A percentile compares a stretch with the other conserved stretches of the same genome.
Evolutionary conservation across 768 basidiomycete species (phyloP).

Genomic region (Mycena sanguinolenta): DNA sequence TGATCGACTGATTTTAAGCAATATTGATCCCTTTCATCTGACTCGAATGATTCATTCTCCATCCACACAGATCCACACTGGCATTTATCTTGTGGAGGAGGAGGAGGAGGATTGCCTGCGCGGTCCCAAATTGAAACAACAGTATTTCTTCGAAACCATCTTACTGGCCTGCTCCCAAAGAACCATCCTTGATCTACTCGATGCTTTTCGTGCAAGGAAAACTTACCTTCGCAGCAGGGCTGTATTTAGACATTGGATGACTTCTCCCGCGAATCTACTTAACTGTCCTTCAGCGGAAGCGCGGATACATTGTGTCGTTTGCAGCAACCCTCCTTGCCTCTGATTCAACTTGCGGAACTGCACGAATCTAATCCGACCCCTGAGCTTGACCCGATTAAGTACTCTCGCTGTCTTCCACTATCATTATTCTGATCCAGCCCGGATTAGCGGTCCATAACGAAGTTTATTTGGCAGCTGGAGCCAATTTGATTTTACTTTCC

Average conservation of each 20-base stretch:
- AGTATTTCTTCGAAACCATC: too few relatives aligned
- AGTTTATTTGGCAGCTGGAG: slow-evolving; percentile 15
- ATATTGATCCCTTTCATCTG: too few relatives aligned
- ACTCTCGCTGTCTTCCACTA: neutral
- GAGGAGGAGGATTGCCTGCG: too few relatives aligned
- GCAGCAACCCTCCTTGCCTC: neutral
- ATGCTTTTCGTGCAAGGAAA: too few relatives aligned
- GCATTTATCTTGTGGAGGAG: too few relatives aligned
- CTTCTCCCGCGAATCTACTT: slow-evolving; percentile 9
- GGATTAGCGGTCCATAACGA: slow-evolving; percentile 2
- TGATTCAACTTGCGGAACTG: neutral
- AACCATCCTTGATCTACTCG: too few relatives aligned
- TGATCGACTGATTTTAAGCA: neutral
- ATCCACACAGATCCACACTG: too few relatives aligned
- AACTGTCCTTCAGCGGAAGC: neutral
- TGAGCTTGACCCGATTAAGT: neutral
- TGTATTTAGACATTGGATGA: neutral
- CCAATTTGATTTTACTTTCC: too few relatives aligned
- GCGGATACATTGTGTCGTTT: neutral
- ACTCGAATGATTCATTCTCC: too few relatives aligned
- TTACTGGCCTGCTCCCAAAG: too few relatives aligned
- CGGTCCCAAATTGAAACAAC: too few relatives aligned
- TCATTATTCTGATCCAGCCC: neutral
- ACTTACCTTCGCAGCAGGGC: neutral
- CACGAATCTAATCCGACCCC: slow-evolving; percentile 4